These are phyloP conservation scores for Mucor sp. DNA, from an alignment of 371 early-diverging fungal genomes.

Conservation along the genomic window DNA sequence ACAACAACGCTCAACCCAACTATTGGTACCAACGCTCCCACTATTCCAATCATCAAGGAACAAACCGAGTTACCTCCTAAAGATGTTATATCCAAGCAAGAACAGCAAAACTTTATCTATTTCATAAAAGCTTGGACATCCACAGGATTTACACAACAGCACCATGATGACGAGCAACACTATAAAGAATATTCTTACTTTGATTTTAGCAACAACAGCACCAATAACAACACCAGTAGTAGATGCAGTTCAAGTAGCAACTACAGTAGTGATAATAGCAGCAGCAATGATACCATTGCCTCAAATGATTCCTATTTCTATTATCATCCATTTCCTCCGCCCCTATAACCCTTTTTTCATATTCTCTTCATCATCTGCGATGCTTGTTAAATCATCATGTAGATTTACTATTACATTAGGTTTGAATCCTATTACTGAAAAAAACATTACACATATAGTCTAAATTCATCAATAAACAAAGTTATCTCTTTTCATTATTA, in stretches of 20 bases:
- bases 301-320: conserved; percentile 15
- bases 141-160: not conserved
- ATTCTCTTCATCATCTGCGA: not conserved
- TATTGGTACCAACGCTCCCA: not conserved
- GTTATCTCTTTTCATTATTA: too few relatives aligned
- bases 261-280: conserved; percentile 5
- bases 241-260: not conserved
- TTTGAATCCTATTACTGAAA: too few relatives aligned
- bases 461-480: too few relatives aligned
- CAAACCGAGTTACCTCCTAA: not conserved
- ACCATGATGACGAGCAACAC: not conserved
- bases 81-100: conserved; percentile 15
- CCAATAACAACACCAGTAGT: not conserved
- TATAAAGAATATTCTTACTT: not conserved
- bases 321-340: conserved; percentile 12
- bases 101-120: conserved; percentile 17
- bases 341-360: not conserved
- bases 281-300: not conserved
- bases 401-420: not conserved
- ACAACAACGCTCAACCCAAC: not conserved
- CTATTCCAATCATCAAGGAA: not conserved
- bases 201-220: not conserved
- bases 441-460: too few relatives aligned
- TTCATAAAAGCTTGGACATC: conserved; percentile 26
- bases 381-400: not conserved